Evolutionary conservation across 2,329 filamentous ascomycete species (phyloP).

Genomic region (Fusarium sp.): DNA sequence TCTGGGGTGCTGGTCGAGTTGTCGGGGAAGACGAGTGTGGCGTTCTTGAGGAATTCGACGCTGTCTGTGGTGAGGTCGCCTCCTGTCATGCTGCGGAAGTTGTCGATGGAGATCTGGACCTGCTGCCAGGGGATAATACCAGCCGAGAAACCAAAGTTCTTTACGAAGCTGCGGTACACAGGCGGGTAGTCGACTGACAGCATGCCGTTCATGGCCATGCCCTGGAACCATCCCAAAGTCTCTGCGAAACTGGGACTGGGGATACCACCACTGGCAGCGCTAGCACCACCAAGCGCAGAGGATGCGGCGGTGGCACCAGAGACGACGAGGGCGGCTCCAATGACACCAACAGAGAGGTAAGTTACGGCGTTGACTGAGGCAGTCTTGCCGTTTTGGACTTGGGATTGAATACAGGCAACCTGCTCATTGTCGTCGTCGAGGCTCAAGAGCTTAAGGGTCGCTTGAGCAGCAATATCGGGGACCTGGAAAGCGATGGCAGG

Average conservation of each 20-base stretch:
- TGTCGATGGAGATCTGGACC: conserved; percentile 86
- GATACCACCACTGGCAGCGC: conserved; percentile 67
- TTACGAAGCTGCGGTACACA: conserved; percentile 88
- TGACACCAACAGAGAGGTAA: conserved; percentile 86
- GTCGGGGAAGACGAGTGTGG: conserved; percentile 78
- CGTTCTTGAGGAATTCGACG: conserved; percentile 78
- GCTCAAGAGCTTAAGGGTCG: conserved; percentile 79
- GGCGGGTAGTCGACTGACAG: conserved; percentile 88
- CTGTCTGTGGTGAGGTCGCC: conserved; percentile 88
- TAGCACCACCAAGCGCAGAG: conserved; percentile 67
- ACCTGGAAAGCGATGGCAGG: conserved; percentile 90
- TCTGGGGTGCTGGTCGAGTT: conserved; percentile 62
- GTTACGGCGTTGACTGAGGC: conserved; percentile 80
- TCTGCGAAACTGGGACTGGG: conserved; percentile 88
- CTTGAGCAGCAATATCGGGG: conserved; percentile 89
- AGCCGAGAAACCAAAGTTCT: conserved; percentile 94
- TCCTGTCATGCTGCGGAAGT: conserved; percentile 82
- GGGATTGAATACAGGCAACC: conserved; percentile 85
- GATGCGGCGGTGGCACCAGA: conserved; percentile 78
- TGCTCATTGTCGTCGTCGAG: conserved; percentile 66
- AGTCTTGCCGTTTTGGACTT: conserved; percentile 89
- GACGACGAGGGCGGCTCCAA: conserved; percentile 83
- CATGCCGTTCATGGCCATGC: conserved; percentile 96
- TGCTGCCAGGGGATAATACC: conserved; percentile 85
- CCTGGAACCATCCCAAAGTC: conserved; percentile 90